A percentile compares a stretch with the other conserved stretches of the same genome.
Conservation (phyloP, 768 basidiomycete species). For the Leccinum arenicola region DNA sequence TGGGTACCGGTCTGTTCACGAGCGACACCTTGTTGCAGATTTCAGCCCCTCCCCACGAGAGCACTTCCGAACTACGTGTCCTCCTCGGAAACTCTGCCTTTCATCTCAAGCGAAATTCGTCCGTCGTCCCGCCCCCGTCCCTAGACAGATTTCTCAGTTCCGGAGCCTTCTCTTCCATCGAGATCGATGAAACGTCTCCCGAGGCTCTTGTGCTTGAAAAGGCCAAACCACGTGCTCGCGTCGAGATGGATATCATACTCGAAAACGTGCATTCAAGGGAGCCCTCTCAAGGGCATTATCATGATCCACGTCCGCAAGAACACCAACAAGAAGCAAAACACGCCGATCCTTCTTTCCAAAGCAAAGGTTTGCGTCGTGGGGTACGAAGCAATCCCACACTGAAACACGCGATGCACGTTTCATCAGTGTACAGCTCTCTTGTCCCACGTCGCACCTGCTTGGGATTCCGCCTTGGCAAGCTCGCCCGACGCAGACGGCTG, state of each 20-base stretch:
- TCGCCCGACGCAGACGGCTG: constrained; percentile 60
- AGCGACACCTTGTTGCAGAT: constrained; percentile 52
- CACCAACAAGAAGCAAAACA: constrained; percentile 46
- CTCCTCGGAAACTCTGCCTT: constrained; percentile 62
- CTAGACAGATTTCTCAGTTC: constrained; percentile 8
- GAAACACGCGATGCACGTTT: constrained; percentile 70
- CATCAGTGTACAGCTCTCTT: constrained; percentile 69
- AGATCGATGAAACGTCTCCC: constrained; percentile 13
- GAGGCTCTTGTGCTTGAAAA: constrained; percentile 58
- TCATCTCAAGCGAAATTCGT: constrained; percentile 52
- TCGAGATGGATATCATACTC: constrained; percentile 79
- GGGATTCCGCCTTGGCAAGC: constrained; percentile 42
- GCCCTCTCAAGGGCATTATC: constrained; percentile 64
- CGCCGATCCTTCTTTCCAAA: constrained; percentile 60
- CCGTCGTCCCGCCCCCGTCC: constrained; percentile 34
- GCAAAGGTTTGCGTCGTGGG: constrained; percentile 83
- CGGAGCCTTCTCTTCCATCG: not conserved
- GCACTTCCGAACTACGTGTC: constrained; percentile 54
- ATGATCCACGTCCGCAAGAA: constrained; percentile 60
- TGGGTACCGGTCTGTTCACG: constrained; percentile 40
- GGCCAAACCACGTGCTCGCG: constrained; percentile 68
- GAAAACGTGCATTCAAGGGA: constrained; percentile 82
- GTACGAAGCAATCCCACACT: constrained; percentile 67
- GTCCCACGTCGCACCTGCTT: constrained; percentile 45
- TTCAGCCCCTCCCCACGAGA: constrained; percentile 47